These are phyloP conservation scores for Phaeotremella fagi DNA, from an alignment of 768 basidiomycete genomes.

Conservation along the genomic window DNA sequence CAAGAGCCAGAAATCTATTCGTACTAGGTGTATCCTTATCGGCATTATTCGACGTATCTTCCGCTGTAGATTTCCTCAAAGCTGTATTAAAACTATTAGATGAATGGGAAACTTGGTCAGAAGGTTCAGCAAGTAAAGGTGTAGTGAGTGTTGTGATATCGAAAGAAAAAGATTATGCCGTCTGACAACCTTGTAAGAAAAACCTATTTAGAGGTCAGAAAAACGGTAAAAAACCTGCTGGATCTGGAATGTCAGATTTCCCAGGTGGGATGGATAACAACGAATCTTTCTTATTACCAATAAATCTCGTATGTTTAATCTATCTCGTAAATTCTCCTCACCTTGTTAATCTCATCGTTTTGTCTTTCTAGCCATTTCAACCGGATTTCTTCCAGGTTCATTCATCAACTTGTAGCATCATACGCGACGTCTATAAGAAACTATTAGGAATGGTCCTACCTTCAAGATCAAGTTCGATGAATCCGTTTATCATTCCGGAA, in stretches of 20 bases:
- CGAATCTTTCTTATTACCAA: slow-evolving; percentile 28
- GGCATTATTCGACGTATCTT: slow-evolving; percentile 31
- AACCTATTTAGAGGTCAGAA: slow-evolving; percentile 37
- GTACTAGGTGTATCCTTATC: slow-evolving; percentile 40
- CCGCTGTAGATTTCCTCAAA: slow-evolving; percentile 22
- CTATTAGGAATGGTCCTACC: slow-evolving; percentile 37
- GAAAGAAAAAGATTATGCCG: neutral
- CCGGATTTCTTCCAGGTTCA: slow-evolving; percentile 36
- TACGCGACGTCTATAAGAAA: slow-evolving; percentile 44
- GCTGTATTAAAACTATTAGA: slow-evolving; percentile 33
- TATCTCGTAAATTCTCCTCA: neutral
- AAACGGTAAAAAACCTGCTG: slow-evolving; percentile 16
- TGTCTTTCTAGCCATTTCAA: slow-evolving; percentile 31
- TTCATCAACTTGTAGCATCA: slow-evolving; percentile 30
- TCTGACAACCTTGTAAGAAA: slow-evolving; percentile 16
- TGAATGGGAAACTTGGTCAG: slow-evolving; percentile 42
- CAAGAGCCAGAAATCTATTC: slow-evolving; percentile 30
- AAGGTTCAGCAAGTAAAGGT: slow-evolving; percentile 30
- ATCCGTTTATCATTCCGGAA: slow-evolving; percentile 1
- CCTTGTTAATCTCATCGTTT: neutral
- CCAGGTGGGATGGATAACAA: slow-evolving; percentile 20
- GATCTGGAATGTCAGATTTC: slow-evolving; percentile 23
- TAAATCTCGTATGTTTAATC: slow-evolving; percentile 31
- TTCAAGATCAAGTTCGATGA: too few species aligned
- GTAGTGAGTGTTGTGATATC: slow-evolving; percentile 35